Evolutionary conservation across 2,329 filamentous ascomycete genomes (phyloP).

Genomic region (Achaetomium macrosporum): DNA sequence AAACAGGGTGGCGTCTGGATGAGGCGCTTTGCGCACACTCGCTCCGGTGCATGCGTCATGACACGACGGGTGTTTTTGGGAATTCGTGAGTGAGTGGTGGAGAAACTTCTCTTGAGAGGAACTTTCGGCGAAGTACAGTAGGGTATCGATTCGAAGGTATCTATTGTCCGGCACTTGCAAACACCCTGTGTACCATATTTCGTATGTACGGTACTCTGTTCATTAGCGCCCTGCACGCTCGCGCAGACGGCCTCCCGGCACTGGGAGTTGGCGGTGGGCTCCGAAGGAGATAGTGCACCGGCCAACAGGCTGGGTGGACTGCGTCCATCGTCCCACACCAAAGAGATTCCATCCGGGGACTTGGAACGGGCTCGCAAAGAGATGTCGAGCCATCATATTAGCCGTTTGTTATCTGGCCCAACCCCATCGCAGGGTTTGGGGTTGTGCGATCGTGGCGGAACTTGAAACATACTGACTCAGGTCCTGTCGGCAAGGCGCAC

Average conservation of each 20-base stretch:
- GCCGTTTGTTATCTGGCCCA: slow-evolving; percentile 20
- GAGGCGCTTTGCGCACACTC: neutral
- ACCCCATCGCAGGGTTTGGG: slow-evolving; percentile 10
- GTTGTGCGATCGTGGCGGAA: no score
- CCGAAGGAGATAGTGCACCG: no score
- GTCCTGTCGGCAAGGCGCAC: neutral
- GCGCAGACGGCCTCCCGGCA: no score
- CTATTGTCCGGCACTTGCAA: neutral
- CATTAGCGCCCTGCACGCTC: no score
- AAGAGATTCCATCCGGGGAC: slow-evolving; percentile 27
- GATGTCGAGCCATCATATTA: slow-evolving; percentile 31
- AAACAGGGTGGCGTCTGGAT: neutral
- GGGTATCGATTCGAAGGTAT: neutral
- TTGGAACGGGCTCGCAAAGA: slow-evolving; percentile 31
- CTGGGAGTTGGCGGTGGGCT: no score
- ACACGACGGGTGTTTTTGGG: slow-evolving; percentile 9
- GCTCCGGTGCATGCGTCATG: slow-evolving; percentile 13
- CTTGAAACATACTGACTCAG: no score
- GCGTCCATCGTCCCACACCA: neutral
- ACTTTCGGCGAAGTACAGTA: slow-evolving; percentile 1
- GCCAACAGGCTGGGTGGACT: no score
- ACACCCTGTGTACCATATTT: no score
- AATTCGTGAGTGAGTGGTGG: slow-evolving; percentile 4
- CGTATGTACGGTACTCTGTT: no score
- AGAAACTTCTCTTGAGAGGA: slow-evolving; percentile 4